Conservation (phyloP, 2,329 filamentous ascomycete genomes). For the Hymenoscyphus albidus region DNA sequence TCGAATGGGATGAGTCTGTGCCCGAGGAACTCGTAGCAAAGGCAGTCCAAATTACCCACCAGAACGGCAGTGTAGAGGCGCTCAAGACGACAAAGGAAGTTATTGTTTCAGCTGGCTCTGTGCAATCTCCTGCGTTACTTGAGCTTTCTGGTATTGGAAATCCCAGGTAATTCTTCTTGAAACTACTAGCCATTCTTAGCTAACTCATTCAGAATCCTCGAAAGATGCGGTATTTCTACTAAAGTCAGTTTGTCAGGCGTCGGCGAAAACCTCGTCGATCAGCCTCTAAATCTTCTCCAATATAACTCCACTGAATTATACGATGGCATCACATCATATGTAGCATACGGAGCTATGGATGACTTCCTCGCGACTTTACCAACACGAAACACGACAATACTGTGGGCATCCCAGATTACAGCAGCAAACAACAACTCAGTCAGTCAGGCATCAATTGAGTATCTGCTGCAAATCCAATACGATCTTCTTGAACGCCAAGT, state of each 20-base stretch:
- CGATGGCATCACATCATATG: slow-evolving; percentile 16
- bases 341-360: slow-evolving; percentile 15
- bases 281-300: slow-evolving; percentile 19
- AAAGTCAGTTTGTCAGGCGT: slow-evolving; percentile 22
- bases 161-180: slow-evolving; percentile 10
- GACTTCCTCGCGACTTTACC: slow-evolving; percentile 21
- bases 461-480: slow-evolving; percentile 44
- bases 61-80: slow-evolving; percentile 14
- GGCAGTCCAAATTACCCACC: slow-evolving; percentile 26
- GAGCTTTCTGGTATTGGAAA: slow-evolving; percentile 37
- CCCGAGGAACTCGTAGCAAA: slow-evolving; percentile 36
- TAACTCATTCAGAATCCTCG: slow-evolving; percentile 14
- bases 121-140: slow-evolving; percentile 34
- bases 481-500: slow-evolving; percentile 44
- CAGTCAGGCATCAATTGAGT: slow-evolving; percentile 35
- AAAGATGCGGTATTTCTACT: slow-evolving; percentile 12
- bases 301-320: slow-evolving; percentile 27
- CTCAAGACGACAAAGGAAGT: slow-evolving; percentile 32
- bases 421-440: slow-evolving; percentile 29
- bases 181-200: background rate
- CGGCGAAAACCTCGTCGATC: slow-evolving; percentile 31
- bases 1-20: slow-evolving; percentile 13
- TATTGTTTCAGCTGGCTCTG: slow-evolving; percentile 32
- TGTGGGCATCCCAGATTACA: slow-evolving; percentile 13
- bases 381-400: background rate